Evolutionary conservation across 805 yeast genomes (phyloP).

Genomic region (Kodamaea lidongshanica): DNA sequence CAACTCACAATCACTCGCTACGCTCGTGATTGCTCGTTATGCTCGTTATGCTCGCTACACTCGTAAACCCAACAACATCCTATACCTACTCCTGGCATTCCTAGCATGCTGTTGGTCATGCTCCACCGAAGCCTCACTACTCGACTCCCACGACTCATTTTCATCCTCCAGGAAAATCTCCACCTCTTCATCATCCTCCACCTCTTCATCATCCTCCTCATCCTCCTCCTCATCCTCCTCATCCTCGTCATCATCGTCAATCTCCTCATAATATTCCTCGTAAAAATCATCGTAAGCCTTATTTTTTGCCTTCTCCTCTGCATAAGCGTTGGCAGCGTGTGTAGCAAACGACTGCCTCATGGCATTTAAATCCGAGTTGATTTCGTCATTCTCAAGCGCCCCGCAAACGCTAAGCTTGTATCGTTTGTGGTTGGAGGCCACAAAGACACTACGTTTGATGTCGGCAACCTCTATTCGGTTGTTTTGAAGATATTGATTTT

Average conservation of each 20-base stretch:
- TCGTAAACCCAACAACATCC: too few species aligned
- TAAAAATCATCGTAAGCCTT: too few species aligned
- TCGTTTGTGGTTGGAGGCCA: constrained; percentile 1
- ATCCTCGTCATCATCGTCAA: neutral
- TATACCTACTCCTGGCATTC: too few species aligned
- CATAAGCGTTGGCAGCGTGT: too few species aligned
- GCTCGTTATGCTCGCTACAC: too few species aligned
- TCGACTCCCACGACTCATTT: too few species aligned
- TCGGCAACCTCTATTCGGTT: constrained; percentile 30
- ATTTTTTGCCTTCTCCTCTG: too few species aligned
- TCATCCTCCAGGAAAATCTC: too few species aligned
- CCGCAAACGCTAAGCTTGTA: constrained; percentile 13
- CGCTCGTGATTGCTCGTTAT: too few species aligned
- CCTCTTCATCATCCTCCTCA: constrained; percentile 3
- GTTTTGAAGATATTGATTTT: constrained; percentile 20
- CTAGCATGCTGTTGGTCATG: too few species aligned
- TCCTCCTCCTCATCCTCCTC: constrained; percentile 1
- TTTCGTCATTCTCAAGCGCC: constrained; percentile 20
- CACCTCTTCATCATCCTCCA: constrained; percentile 6
- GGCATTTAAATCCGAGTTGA: constrained; percentile 19
- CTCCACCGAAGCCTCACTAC: too few species aligned
- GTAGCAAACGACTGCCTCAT: constrained; percentile 10
- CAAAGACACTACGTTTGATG: constrained; percentile 16
- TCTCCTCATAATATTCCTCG: neutral
- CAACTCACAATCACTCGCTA: too few species aligned